phyloP scores from a whole-genome alignment of 1,139 yeast genomes.

The Sugiyamaella castrensis region DNA sequence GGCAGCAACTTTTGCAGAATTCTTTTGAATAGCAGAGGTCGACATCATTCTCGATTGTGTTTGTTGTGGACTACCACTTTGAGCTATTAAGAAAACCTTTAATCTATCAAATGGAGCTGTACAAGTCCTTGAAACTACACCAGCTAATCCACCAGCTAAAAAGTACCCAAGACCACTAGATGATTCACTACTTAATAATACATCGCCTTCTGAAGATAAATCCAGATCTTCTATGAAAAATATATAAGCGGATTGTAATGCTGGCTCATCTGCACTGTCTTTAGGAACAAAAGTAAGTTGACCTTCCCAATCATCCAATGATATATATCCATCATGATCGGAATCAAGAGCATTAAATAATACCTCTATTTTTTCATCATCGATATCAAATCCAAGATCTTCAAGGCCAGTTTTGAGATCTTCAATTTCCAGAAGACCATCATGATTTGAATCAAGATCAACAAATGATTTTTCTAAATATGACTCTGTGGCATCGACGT shows the following conservation, averaged over 20 bases:
- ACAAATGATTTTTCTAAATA: constrained; percentile 71
- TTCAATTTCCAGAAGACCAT: constrained; percentile 63
- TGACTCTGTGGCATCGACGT: constrained; percentile 59
- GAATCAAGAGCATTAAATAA: constrained; percentile 62
- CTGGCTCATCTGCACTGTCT: constrained; percentile 50
- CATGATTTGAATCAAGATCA: constrained; percentile 68
- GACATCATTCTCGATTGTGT: constrained; percentile 2
- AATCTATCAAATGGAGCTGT: constrained; percentile 97
- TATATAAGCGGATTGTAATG: constrained; percentile 77
- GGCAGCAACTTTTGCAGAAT: constrained; percentile 33
- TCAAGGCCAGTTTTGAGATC: constrained; percentile 68
- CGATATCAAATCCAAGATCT: constrained; percentile 52
- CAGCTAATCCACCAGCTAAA: constrained; percentile 91
- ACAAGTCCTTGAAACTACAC: constrained; percentile 94
- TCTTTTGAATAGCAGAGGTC: constrained; percentile 27
- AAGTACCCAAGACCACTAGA: constrained; percentile 85
- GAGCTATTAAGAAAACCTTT: constrained; percentile 88
- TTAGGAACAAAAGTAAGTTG: constrained; percentile 81
- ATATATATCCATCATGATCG: constrained; percentile 64
- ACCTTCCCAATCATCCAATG: constrained; percentile 83
- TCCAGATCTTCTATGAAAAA: constrained; percentile 81
- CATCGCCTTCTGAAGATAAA: constrained; percentile 87
- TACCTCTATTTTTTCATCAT: constrained; percentile 52
- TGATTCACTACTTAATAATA: constrained; percentile 73
- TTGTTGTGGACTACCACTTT: constrained; percentile 54